Evolutionary conservation across 2,329 filamentous ascomycete genomes (phyloP).

Genomic region (Mycosphaerella sp.): DNA sequence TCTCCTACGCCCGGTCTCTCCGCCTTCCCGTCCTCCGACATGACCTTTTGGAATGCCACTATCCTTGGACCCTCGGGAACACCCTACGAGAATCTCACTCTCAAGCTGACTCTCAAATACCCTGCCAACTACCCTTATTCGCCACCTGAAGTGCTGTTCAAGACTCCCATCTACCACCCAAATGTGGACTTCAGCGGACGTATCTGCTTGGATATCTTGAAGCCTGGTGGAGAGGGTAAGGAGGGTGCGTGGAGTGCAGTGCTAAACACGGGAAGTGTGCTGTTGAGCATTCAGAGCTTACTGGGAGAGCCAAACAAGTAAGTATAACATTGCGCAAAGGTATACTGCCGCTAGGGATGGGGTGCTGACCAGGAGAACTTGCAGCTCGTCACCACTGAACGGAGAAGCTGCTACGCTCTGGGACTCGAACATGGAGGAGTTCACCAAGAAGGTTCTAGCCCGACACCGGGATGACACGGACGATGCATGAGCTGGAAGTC

Average conservation of each 20-base stretch:
- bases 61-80: conserved; percentile 88
- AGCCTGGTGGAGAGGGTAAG: conserved; percentile 41
- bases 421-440: conserved; percentile 82
- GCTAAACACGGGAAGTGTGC: conserved; percentile 90
- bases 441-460: conserved; percentile 67
- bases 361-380: conserved; percentile 11
- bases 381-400: conserved; percentile 84
- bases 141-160: conserved; percentile 88
- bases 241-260: conserved; percentile 94
- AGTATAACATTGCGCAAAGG: conserved; percentile 35
- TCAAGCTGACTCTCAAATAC: conserved; percentile 91
- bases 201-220: conserved; percentile 96
- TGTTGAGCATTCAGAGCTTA: conserved; percentile 89
- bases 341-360: not conserved
- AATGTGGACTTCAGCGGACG: conserved; percentile 97
- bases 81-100: conserved; percentile 77
- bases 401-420: conserved; percentile 94
- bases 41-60: conserved; percentile 88
- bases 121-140: conserved; percentile 89
- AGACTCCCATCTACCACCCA: conserved; percentile 97
- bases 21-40: conserved; percentile 88
- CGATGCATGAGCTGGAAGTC: conserved; percentile 32
- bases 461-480: conserved; percentile 53
- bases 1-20: conserved; percentile 88
- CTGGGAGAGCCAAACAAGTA: conserved; percentile 98